A percentile compares a stretch with the other conserved stretches of the same genome.
Conservation (phyloP, 768 basidiomycete genomes). For the Lactarius evosmus region DNA sequence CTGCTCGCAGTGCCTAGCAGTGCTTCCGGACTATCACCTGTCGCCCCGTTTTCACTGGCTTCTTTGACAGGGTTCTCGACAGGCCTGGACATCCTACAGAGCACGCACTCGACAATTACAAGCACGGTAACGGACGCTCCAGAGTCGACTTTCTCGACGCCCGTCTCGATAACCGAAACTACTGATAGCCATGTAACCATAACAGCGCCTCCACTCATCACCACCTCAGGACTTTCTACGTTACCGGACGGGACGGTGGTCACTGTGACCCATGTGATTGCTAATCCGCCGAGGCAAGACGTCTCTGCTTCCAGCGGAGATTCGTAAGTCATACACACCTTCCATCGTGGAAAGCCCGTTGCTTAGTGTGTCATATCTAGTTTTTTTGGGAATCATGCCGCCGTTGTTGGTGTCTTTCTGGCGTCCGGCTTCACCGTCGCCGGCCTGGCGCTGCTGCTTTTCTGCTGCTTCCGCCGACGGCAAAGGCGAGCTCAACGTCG, state of each 20-base stretch:
- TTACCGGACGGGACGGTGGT: slow-evolving; percentile 43
- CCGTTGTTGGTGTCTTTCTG: slow-evolving; percentile 72
- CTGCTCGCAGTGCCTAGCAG: neutral
- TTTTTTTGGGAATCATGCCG: slow-evolving; percentile 64
- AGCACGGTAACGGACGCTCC: slow-evolving; percentile 43
- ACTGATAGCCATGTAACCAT: slow-evolving; percentile 41
- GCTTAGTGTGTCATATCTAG: slow-evolving; percentile 33
- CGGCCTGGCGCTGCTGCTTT: slow-evolving; percentile 43
- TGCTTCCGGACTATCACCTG: neutral
- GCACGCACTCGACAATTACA: slow-evolving; percentile 35
- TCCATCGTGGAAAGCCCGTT: neutral
- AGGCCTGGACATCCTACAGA: slow-evolving; percentile 1
- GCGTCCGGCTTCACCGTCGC: slow-evolving; percentile 57
- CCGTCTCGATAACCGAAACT: slow-evolving; percentile 43
- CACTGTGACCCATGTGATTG: slow-evolving; percentile 52
- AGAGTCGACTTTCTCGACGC: slow-evolving; percentile 44
- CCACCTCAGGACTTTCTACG: slow-evolving; percentile 46
- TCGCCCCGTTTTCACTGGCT: neutral
- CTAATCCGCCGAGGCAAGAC: slow-evolving; percentile 42
- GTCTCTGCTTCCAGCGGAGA: slow-evolving; percentile 1
- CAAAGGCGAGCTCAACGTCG: slow-evolving; percentile 33
- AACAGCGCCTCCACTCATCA: slow-evolving; percentile 46
- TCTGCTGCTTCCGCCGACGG: slow-evolving; percentile 43
- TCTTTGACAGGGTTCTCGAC: neutral
- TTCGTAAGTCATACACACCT: slow-evolving; percentile 17